These are phyloP conservation scores for Excoecaria cochinchinensis DNA, from an alignment of 345 rosid genomes.

Conservation along the genomic window DNA sequence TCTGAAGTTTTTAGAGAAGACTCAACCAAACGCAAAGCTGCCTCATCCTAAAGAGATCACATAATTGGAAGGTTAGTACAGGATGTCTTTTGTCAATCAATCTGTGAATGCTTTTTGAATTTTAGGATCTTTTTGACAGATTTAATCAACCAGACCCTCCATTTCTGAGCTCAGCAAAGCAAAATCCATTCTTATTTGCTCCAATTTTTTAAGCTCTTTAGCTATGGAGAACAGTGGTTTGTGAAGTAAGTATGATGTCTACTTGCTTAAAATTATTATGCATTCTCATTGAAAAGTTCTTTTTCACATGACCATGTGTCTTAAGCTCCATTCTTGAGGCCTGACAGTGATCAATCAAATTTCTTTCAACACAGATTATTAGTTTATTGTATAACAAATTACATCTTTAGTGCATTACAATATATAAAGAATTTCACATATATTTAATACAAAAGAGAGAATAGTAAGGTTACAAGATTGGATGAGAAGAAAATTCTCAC, in stretches of 20 bases:
- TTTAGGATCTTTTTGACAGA: neutral
- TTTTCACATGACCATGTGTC: neutral
- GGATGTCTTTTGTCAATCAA: neutral
- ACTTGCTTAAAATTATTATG: neutral
- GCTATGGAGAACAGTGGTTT: too few relatives aligned
- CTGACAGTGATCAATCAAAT: neutral
- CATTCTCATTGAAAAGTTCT: neutral
- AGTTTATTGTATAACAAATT: too few relatives aligned
- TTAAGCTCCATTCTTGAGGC: neutral
- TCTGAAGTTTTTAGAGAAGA: constrained; percentile 62
- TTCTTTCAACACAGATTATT: too few relatives aligned
- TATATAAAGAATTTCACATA: neutral
- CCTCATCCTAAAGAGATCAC: constrained; percentile 60
- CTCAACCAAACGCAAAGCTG: constrained; percentile 69
- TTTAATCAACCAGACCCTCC: too few relatives aligned
- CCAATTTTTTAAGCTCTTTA: neutral
- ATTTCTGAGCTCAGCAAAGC: neutral
- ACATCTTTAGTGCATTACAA: neutral
- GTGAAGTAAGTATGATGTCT: neutral
- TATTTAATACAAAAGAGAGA: neutral
- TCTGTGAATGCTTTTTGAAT: neutral
- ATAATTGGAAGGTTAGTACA: constrained; percentile 1
- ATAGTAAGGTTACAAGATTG: neutral
- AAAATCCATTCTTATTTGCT: neutral
- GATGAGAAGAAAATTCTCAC: constrained; percentile 29